Conservation (phyloP, 2,329 filamentous ascomycete species). For the Raffaelea albimanens region DNA sequence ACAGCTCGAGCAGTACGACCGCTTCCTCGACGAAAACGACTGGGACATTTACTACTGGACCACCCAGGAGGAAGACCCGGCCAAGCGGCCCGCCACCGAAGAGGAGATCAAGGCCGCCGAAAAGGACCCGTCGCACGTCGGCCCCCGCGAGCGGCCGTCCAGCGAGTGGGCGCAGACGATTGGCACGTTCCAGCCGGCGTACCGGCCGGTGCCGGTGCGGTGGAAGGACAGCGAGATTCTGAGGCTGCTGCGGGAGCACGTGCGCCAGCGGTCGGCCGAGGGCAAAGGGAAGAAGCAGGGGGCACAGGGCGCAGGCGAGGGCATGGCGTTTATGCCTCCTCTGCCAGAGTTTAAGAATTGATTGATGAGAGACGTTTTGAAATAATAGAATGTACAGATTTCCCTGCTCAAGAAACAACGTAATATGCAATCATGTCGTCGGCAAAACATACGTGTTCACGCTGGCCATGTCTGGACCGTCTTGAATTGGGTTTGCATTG, state of each 20-base stretch:
- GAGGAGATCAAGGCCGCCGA: constrained; percentile 7
- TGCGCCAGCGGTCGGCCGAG: constrained; percentile 58
- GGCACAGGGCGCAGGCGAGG: constrained; percentile 40
- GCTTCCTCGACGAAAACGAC: constrained; percentile 96
- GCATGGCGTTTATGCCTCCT: constrained; percentile 51
- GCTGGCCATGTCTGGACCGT: no score
- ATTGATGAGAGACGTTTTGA: background rate
- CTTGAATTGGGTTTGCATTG: no score
- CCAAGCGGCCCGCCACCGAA: background rate
- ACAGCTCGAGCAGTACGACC: constrained; percentile 78
- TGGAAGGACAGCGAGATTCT: constrained; percentile 83
- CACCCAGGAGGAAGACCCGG: constrained; percentile 57
- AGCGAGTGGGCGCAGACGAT: constrained; percentile 97
- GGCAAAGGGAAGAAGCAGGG: constrained; percentile 44
- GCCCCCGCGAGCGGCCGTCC: constrained; percentile 21
- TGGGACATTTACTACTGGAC: constrained; percentile 99
- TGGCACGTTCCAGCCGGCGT: constrained; percentile 87
- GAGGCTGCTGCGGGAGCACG: constrained; percentile 67
- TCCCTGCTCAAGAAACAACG: no score
- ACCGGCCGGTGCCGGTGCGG: constrained; percentile 75
- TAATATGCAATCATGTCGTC: no score
- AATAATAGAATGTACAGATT: no score
- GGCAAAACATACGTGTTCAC: no score
- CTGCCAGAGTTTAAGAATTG: constrained; percentile 17
- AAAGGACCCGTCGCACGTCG: constrained; percentile 19